Evolutionary conservation across 1,284 basidiomycete species (phyloP).

Genomic region (Pascua sp.): DNA sequence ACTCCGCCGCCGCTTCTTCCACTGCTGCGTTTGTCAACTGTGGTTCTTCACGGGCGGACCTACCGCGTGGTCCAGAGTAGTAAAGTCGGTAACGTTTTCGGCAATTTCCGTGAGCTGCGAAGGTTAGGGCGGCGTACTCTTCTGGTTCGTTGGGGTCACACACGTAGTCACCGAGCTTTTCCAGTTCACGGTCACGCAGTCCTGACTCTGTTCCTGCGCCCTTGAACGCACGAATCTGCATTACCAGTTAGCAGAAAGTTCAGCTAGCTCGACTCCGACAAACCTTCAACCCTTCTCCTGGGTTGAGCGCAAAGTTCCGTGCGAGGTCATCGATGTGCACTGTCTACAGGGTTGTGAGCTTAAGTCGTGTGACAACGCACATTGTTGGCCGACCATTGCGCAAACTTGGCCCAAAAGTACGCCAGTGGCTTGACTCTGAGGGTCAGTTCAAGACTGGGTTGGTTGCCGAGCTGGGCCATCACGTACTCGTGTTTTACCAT

Average conservation of each 20-base stretch:
- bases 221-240: slow-evolving; percentile 68
- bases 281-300: slow-evolving; percentile 69
- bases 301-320: slow-evolving; percentile 83
- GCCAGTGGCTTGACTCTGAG: slow-evolving; percentile 69
- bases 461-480: no score
- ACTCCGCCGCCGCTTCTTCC: slow-evolving; percentile 17
- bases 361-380: slow-evolving; percentile 6
- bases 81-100: slow-evolving; percentile 35
- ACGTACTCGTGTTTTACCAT: slow-evolving; percentile 64
- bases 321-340: slow-evolving; percentile 86
- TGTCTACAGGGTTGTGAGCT: slow-evolving; percentile 49
- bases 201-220: slow-evolving; percentile 63
- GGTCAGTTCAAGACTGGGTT: slow-evolving; percentile 1
- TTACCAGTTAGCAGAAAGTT: neutral
- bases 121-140: neutral
- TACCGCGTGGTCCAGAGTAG: slow-evolving; percentile 36
- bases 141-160: slow-evolving; percentile 2
- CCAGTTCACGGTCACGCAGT: slow-evolving; percentile 63
- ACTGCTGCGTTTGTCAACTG: slow-evolving; percentile 11
- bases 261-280: neutral
- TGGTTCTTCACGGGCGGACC: slow-evolving; percentile 6
- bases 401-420: slow-evolving; percentile 82
- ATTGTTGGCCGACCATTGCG: slow-evolving; percentile 60
- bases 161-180: slow-evolving; percentile 61
- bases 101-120: slow-evolving; percentile 32